Percentiles rank a stretch among this genome's conserved stretches.
These are phyloP conservation scores for Solanum paucissectum DNA, from an alignment of 257 asterid species.

Conservation along the genomic window DNA sequence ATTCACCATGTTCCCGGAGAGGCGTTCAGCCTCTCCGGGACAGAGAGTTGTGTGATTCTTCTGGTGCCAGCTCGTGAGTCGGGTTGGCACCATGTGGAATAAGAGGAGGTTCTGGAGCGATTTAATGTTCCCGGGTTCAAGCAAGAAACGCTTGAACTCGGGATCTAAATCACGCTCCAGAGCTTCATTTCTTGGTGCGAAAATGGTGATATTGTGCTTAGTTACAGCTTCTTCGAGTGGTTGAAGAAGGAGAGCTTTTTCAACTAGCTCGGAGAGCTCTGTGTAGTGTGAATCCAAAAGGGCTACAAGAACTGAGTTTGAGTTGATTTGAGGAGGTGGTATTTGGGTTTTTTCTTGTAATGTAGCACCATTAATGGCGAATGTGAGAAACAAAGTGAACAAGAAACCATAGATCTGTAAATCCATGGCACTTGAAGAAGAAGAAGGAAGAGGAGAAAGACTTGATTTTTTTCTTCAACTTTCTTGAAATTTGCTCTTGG, in stretches of 20 bases:
- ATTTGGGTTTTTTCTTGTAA: slow-evolving; percentile 36
- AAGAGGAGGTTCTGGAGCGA: slow-evolving; percentile 71
- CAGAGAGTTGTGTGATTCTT: slow-evolving; percentile 35
- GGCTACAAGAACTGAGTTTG: slow-evolving; percentile 87
- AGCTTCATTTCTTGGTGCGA: slow-evolving; percentile 86
- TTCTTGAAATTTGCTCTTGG: not conserved
- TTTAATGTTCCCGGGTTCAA: slow-evolving; percentile 71
- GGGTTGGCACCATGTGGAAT: slow-evolving; percentile 72
- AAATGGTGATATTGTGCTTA: slow-evolving; percentile 68
- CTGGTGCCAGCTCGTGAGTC: slow-evolving; percentile 48
- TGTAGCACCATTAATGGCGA: slow-evolving; percentile 33
- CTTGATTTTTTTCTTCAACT: slow-evolving; percentile 9
- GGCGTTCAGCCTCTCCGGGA: slow-evolving; percentile 24
- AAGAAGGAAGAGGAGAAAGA: not conserved
- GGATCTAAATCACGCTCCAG: slow-evolving; percentile 84
- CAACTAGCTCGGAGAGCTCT: slow-evolving; percentile 85
- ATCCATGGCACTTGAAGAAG: slow-evolving; percentile 55
- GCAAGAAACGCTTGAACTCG: slow-evolving; percentile 66
- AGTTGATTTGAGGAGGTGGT: slow-evolving; percentile 38
- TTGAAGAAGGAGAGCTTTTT: slow-evolving; percentile 75
- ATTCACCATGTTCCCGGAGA: slow-evolving; percentile 26
- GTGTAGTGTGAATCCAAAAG: slow-evolving; percentile 85
- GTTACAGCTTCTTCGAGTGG: slow-evolving; percentile 76
- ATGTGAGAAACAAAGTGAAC: slow-evolving; percentile 12
- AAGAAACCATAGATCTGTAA: slow-evolving; percentile 73